phyloP scores from a whole-genome alignment of 176 grass and related monocot genomes.

The Cymbopogon citratus region DNA sequence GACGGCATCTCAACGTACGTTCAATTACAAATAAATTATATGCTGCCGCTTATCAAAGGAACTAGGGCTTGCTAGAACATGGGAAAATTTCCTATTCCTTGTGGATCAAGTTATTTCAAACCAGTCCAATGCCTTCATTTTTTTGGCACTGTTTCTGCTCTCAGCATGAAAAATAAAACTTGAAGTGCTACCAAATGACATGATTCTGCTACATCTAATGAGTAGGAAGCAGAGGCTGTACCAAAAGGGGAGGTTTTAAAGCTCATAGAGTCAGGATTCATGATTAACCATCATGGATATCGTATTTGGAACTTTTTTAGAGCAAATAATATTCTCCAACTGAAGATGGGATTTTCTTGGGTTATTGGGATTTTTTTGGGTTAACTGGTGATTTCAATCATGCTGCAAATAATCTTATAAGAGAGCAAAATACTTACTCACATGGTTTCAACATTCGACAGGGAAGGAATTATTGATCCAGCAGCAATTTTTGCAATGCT shows the following conservation, averaged over 20 bases:
- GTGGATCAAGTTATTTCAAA: not conserved
- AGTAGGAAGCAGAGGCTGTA: not conserved
- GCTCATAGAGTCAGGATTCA: not conserved
- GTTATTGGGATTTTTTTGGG: not conserved
- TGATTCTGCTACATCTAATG: not conserved
- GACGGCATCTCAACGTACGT: conserved; percentile 93
- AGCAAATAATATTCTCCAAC: conserved; percentile 1
- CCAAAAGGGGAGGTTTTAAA: not conserved
- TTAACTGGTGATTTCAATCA: not conserved
- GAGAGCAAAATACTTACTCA: conserved; percentile 3
- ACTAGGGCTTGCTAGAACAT: not conserved
- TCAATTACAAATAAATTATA: not conserved
- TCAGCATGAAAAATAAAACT: not conserved
- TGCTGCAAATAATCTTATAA: not conserved
- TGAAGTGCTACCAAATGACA: not conserved
- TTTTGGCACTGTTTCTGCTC: not conserved
- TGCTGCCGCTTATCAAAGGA: not conserved
- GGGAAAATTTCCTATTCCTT: not conserved
- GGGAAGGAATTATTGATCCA: conserved; percentile 95
- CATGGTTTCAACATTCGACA: conserved; percentile 35
- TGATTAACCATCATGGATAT: not conserved
- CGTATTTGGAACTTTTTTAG: not conserved
- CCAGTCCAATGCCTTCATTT: not conserved
- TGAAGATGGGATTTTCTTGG: not conserved
- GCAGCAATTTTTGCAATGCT: conserved; percentile 96